These are phyloP conservation scores for Boletus rubescentipes DNA, from an alignment of 768 basidiomycete species.

Conservation along the genomic window DNA sequence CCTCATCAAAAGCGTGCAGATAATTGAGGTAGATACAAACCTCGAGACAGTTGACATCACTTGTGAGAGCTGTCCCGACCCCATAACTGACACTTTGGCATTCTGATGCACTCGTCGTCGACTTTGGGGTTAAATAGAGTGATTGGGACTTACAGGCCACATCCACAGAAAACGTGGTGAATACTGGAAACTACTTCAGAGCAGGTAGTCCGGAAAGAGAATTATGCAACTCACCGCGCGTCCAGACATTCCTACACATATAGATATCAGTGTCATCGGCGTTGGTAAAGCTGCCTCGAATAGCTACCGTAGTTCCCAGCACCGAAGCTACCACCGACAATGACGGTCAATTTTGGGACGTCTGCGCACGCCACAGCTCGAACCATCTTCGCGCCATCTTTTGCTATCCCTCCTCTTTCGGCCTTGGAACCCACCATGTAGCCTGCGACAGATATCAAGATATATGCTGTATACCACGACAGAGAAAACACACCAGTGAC, in stretches of 20 bases:
- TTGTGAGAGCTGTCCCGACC: conserved; percentile 86
- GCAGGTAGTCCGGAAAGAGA: not conserved
- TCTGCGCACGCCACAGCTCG: conserved; percentile 92
- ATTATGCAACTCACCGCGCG: conserved; percentile 64
- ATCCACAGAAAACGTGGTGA: conserved; percentile 96
- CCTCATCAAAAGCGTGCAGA: not conserved
- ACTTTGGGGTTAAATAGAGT: conserved; percentile 5
- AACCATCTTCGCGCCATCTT: conserved; percentile 96
- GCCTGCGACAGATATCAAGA: conserved; percentile 39
- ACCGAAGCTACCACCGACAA: conserved; percentile 92
- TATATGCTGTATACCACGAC: not conserved
- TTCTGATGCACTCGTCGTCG: conserved; percentile 47
- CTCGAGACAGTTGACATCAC: conserved; percentile 91
- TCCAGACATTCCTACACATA: conserved; percentile 78
- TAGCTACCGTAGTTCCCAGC: conserved; percentile 89
- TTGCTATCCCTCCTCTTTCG: conserved; percentile 91
- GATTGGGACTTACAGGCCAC: conserved; percentile 76
- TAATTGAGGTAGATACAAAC: conserved; percentile 37
- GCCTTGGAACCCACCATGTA: conserved; percentile 98
- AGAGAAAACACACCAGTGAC: conserved; percentile 62
- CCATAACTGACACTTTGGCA: conserved; percentile 94
- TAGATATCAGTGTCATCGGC: conserved; percentile 12
- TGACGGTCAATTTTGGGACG: conserved; percentile 90
- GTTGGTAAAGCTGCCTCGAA: conserved; percentile 1
- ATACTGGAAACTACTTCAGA: conserved; percentile 50